Percentiles rank a stretch among this genome's conserved stretches.
Conservation (phyloP, 1,284 basidiomycete genomes). For the Vanrija humicola region DNA sequence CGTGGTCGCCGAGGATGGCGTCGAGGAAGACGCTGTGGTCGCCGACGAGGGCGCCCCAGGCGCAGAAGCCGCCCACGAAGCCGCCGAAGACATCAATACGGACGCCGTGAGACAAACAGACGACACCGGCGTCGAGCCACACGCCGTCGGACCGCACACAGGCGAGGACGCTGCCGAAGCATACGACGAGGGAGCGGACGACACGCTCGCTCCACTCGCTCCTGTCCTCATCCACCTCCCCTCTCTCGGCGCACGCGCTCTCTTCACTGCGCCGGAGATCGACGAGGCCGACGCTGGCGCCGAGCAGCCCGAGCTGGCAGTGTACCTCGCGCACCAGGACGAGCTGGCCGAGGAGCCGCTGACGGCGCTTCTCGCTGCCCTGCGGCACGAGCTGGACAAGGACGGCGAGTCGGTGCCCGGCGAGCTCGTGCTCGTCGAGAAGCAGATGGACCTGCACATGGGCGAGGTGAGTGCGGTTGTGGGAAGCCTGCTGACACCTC, state of each 20-base stretch:
- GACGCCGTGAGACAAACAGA: too few species aligned
- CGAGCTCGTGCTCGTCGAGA: constrained; percentile 36
- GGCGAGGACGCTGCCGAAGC: constrained; percentile 9
- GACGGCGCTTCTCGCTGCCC: constrained; percentile 23
- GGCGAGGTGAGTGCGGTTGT: constrained; percentile 58
- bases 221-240: constrained; percentile 34
- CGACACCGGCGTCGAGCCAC: too few species aligned
- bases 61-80: too few species aligned
- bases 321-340: constrained; percentile 28
- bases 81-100: too few species aligned
- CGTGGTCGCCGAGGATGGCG: too few species aligned
- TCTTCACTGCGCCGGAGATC: constrained; percentile 26
- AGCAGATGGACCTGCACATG: constrained; percentile 57
- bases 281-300: constrained; percentile 6
- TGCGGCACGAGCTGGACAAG: constrained; percentile 23
- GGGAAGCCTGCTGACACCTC: not conserved
- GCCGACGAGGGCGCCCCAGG: too few species aligned
- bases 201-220: constrained; percentile 15
- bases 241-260: constrained; percentile 19
- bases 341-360: constrained; percentile 33
- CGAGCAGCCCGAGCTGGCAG: constrained; percentile 8
- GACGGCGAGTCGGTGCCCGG: constrained; percentile 19
- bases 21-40: too few species aligned
- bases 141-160: not conserved
- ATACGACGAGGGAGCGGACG: constrained; percentile 12